Evolutionary conservation across 2,329 filamentous ascomycete genomes (phyloP), one percentile per base, ranked within the genome.

Genomic region (Coniochaeta hoffmannii): DNA sequence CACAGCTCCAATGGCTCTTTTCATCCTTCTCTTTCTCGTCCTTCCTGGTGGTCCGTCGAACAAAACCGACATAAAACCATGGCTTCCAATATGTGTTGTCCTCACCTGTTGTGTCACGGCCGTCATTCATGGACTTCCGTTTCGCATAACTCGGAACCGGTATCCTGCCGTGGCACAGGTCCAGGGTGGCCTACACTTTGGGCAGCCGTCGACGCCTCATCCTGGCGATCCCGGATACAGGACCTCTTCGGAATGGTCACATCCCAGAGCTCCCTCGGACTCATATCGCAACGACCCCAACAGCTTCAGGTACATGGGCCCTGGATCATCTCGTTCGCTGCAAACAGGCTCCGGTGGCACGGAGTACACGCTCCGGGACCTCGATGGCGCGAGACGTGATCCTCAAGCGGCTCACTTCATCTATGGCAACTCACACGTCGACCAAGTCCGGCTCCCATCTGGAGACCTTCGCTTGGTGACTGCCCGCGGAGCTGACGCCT

Each of bases 71-170:
- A 53, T 64, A n/a, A 55, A 61, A 11, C 61, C 60, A 1, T 64
- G 61, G 61, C 54, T 64, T 7, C 62, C 61, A 15, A 30, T 63
- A 4, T 62, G 60, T 11, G 53, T 60, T 35, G 58, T 59, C 7
- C 50, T 50, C 2, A 41, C 54, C 9, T 61, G 59, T 55, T 50
- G 63, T 14, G 19, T 53, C n/a, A 63, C 61, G 0, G 57, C 61
- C 22, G 55, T 44, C 22, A 41, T 59, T 7, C 22, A 60, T 46
- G 38, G 59, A 24, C 8, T 46, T n/a, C 41, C 24, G 41, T 46
- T 6, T 46, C 22, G 41, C 4, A 46, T 28, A 15, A 28, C 22
- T 28, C 41, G 41, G 2, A 7, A 46, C 24, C 41, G 7, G 41
- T 28, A 28, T 28, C 19, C 41, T 15, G 22, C 11, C 22, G 24